Conservation (phyloP, 176 grass and related monocot genomes). For the Coix lacrymajobi region DNA sequence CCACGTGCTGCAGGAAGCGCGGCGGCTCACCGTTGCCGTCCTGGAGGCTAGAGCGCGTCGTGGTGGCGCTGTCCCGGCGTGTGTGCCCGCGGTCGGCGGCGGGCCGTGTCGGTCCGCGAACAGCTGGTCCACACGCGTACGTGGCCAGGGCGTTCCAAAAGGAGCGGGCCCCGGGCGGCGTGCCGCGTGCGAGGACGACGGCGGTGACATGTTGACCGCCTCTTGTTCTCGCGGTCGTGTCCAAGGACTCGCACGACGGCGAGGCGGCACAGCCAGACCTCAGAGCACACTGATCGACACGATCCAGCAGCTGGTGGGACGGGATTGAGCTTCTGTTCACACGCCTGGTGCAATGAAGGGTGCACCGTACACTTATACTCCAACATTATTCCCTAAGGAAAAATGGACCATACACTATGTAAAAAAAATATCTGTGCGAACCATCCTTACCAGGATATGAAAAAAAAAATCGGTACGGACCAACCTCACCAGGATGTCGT, state of each 20-base stretch:
- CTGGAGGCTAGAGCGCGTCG: constrained; percentile 34
- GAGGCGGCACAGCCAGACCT: constrained; percentile 25
- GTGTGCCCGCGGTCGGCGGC: neutral
- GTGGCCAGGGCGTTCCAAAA: constrained; percentile 30
- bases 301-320: constrained; percentile 34
- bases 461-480: too few species aligned
- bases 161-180: constrained; percentile 26
- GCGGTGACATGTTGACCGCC: neutral
- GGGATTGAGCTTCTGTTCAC: constrained; percentile 41
- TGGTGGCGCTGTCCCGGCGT: constrained; percentile 8
- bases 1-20: constrained; percentile 24
- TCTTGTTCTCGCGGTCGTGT: too few species aligned
- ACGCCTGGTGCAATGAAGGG: constrained; percentile 41
- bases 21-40: constrained; percentile 9
- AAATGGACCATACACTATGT: too few species aligned
- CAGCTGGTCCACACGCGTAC: constrained; percentile 40
- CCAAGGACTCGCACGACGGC: constrained; percentile 4
- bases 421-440: too few species aligned
- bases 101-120: neutral
- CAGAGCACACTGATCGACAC: constrained; percentile 32
- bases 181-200: constrained; percentile 25
- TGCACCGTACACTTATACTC: too few species aligned
- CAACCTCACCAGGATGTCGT: too few species aligned
- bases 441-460: too few species aligned
- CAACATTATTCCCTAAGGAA: too few species aligned